phyloP scores from a whole-genome alignment of 176 grass and related monocot species.

The Rhynchospora tenuis region DNA sequence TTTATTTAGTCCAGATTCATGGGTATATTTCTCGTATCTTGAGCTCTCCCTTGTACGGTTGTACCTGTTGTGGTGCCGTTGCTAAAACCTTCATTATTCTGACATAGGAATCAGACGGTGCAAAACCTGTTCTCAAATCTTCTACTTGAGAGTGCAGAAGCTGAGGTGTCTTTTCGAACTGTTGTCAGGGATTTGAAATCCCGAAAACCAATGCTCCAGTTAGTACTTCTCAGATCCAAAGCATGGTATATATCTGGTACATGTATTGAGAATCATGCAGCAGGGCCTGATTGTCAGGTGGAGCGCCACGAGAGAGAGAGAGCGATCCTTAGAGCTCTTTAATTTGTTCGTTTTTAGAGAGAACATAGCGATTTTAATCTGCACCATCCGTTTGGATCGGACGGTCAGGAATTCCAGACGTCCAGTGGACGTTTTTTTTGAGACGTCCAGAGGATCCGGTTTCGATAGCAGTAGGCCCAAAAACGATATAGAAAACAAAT shows the following conservation, averaged over 20 bases:
- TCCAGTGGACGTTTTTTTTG: no score
- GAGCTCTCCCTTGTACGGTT: neutral
- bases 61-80: neutral
- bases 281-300: slow-evolving; percentile 30
- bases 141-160: slow-evolving; percentile 71
- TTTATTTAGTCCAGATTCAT: neutral
- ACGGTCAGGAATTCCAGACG: no score
- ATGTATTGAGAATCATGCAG: slow-evolving; percentile 56
- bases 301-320: no score
- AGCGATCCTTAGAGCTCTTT: no score
- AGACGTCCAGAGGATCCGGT: no score
- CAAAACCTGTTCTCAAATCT: slow-evolving; percentile 70
- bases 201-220: slow-evolving; percentile 50
- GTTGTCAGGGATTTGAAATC: slow-evolving; percentile 76
- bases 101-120: slow-evolving; percentile 48
- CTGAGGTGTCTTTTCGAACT: slow-evolving; percentile 88
- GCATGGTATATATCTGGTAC: slow-evolving; percentile 58
- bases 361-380: no score
- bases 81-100: neutral
- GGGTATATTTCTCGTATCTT: neutral
- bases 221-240: slow-evolving; percentile 76
- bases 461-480: no score
- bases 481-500: no score
- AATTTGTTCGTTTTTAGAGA: no score
- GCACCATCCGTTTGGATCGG: no score